Evolutionary conservation across 306 rosid genomes (phyloP), one percentile per base, ranked within the genome.

Genomic region (Pueraria montana): DNA sequence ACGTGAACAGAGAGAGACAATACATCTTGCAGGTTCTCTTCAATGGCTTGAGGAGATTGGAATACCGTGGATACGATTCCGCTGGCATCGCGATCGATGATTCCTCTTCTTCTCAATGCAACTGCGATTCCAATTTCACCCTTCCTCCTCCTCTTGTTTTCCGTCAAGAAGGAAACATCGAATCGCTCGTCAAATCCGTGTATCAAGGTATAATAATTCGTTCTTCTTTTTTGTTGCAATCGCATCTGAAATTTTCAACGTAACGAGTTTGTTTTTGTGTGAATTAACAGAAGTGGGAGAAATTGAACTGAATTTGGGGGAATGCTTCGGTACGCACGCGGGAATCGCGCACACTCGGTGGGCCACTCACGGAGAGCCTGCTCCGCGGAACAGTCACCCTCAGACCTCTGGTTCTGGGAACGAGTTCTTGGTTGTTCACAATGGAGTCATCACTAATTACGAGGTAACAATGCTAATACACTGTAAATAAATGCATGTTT

Each of bases 341-440:
- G 99, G 96, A 71, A 94, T 96, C 42, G 99, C 99, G 4, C 99
- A 96, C 76, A 96, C 99, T 48, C 94, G 98, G 5, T 96, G 99
- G 99, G 99, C 99, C 2, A 96, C 99, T 78, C 98, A 96, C 43
- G 99, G 98, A 46, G 99, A 94, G 76, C 99, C 99, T 77, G 93
- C 99, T 75, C 89, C 90, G 0, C 86, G 98, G 82, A 96, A 96
- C 58, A 94, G 98, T 84, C 99, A 96, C 86, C 99, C 99, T 14
- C 99, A 96, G 84, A 87, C 85, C 24, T 96, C 99, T 23, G 95
- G 88, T 74, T 72, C 90, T 68, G 94, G 82, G 65, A 90, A 96
- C 70, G 99, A 96, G 1, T 96, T 96, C 76, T 68, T 96, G 89
- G 98, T 96, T 64, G 99, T 93, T 86, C 99, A 96, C 59, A 96